Base-by-base conservation (phyloP, 768 basidiomycete genomes). In the Galerina sulciceps region DNA sequence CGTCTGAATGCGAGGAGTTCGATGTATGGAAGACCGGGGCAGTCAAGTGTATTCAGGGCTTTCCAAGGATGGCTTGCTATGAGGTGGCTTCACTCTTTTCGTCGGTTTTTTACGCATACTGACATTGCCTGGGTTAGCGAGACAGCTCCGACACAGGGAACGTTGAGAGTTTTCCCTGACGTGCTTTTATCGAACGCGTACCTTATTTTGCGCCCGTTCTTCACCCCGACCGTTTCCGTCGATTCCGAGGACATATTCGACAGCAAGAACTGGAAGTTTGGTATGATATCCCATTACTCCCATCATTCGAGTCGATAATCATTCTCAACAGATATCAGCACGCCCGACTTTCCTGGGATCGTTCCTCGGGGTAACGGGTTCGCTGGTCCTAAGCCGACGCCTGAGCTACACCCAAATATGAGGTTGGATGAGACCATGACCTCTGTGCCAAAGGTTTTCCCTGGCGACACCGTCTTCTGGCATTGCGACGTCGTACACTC, bases 401-500 rank as follows among this genome's bases (percentile, higher is more conserved):
- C 84, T 15, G 70, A 61, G 14, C 76, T 81, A 1, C 90, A 93
- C 66, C 91, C 90, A 6, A 87, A 93, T 69, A 75, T 93, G 53
- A 75, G 77, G 57, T 78, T 91, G 1, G 79, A 81, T 0, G 72
- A 81, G 46, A 85, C 85, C 1, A 91, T 93, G 88, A 83, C 84
- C 23, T 85, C 86, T 2, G 77, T 90, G 9, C 90, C 90, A 1
- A 82, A 79, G 60, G 90, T 93, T 5, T 76, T 79, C 51, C 90
- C 90, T 0, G 91, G 91, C 1, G 91, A 93, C 66, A 85, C 87
- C 65, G 88, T 90, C 3, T 91, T 88, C 72, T 91, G 90, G 88
- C 88, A 90, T 63, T 87, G 86, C 56, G 82, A 84, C 67, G 78
- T 80, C 23, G 70, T 82, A 6, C 82, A 84, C 62, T 69, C 80